Percentiles rank a stretch among this genome's conserved stretches.
Conservation (phyloP, 2,329 filamentous ascomycete species). For the Fusarium liriodendri region DNA sequence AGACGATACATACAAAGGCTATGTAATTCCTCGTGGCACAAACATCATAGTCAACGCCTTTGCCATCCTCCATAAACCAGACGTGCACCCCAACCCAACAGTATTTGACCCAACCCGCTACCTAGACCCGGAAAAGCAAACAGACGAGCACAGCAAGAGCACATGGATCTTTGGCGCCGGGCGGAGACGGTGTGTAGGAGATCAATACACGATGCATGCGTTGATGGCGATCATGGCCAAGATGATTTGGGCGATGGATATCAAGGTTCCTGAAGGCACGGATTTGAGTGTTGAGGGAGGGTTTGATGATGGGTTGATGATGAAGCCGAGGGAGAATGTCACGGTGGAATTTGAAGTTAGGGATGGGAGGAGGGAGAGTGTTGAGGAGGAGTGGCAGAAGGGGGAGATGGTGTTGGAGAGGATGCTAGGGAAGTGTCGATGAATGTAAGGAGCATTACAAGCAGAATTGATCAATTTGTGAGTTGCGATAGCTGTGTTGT, state of each 20-base stretch:
- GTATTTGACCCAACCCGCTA: slow-evolving; percentile 45
- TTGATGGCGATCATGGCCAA: slow-evolving; percentile 54
- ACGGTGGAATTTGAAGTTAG: slow-evolving; percentile 12
- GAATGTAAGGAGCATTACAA: neutral
- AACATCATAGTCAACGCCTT: slow-evolving; percentile 53
- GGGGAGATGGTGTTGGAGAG: slow-evolving; percentile 13
- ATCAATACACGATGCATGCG: slow-evolving; percentile 60
- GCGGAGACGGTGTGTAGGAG: slow-evolving; percentile 59
- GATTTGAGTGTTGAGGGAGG: slow-evolving; percentile 42
- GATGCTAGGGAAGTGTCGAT: slow-evolving; percentile 2
- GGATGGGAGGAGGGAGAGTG: slow-evolving; percentile 1
- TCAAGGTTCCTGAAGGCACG: slow-evolving; percentile 38
- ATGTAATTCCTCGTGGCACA: slow-evolving; percentile 60
- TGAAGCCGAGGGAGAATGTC: slow-evolving; percentile 23
- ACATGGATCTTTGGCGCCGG: slow-evolving; percentile 60
- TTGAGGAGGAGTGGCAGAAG: slow-evolving; percentile 16
- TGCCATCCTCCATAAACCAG: slow-evolving; percentile 42
- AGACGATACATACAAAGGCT: slow-evolving; percentile 61
- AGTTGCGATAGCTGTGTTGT: neutral
- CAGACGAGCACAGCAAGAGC: slow-evolving; percentile 26
- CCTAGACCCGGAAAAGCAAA: slow-evolving; percentile 22
- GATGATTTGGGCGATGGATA: slow-evolving; percentile 61
- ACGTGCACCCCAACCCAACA: slow-evolving; percentile 39
- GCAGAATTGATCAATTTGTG: neutral
- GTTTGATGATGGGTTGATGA: slow-evolving; percentile 38